Evolutionary conservation across 2,329 filamentous ascomycete genomes (phyloP).

Genomic region (Stylonectria norvegica): DNA sequence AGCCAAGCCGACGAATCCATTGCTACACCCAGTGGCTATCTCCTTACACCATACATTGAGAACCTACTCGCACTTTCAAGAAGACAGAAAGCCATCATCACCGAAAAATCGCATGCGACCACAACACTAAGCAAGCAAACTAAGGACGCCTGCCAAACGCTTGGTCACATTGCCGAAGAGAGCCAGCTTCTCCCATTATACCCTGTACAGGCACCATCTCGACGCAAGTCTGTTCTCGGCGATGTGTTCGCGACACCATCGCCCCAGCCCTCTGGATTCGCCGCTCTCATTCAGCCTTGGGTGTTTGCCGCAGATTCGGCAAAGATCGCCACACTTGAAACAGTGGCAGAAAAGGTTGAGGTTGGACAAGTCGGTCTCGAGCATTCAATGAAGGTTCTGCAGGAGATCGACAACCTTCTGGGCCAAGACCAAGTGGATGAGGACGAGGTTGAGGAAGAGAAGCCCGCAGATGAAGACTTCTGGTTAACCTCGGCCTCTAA

Average conservation of each 20-base stretch:
- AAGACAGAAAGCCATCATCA: slow-evolving; percentile 54
- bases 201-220: slow-evolving; percentile 38
- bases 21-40: slow-evolving; percentile 32
- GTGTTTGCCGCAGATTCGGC: slow-evolving; percentile 57
- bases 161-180: slow-evolving; percentile 57
- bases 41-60: slow-evolving; percentile 56
- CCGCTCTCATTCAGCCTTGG: slow-evolving; percentile 53
- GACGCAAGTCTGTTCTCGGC: slow-evolving; percentile 40
- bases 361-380: slow-evolving; percentile 55
- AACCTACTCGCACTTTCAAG: slow-evolving; percentile 50
- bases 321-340: slow-evolving; percentile 56
- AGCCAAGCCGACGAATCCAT: slow-evolving; percentile 13
- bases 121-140: slow-evolving; percentile 47
- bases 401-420: slow-evolving; percentile 49
- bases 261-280: slow-evolving; percentile 38
- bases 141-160: slow-evolving; percentile 46
- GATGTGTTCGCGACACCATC: slow-evolving; percentile 38
- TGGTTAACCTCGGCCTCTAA: slow-evolving; percentile 36
- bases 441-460: slow-evolving; percentile 18
- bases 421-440: slow-evolving; percentile 32
- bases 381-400: slow-evolving; percentile 46
- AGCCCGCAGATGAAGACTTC: slow-evolving; percentile 26
- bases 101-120: slow-evolving; percentile 57
- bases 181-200: slow-evolving; percentile 58
- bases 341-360: slow-evolving; percentile 58